Base-by-base conservation (phyloP, 177 flowering plant genomes). In the Vitis hybrid region DNA sequence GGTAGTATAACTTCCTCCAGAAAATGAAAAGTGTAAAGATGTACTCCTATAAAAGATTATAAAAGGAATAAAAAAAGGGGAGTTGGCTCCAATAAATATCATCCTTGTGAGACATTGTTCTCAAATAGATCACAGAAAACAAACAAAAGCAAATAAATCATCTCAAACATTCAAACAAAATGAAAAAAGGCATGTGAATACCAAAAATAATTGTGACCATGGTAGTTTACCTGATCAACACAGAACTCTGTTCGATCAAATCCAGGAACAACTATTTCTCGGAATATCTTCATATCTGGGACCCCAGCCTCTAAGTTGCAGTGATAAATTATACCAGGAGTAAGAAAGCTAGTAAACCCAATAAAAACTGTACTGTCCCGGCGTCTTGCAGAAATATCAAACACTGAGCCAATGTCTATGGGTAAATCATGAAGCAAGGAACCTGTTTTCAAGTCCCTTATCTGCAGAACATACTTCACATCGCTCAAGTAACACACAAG, bases 401-500 rank as follows among this genome's bases (percentile, higher is more conserved):
- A 24, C 59, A 96, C 92, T 13, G 93, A 65, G 52, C 99, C 98
- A 74, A 96, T 96, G 55, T 91, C 98, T 67, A 96, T 69, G 9
- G 99, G 97, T 75, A 96, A 82, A 52, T 78, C 69, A 81, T 94
- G 97, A 66, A 91, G 72, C 69, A 94, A 70, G 15, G 80, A 76
- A 50, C 98, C 99, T 5, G 90, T 84, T 78, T 86, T 77, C 84
- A 96, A 75, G 72, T 96, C 97, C 79, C 98, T 84, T 72, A 94
- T 65, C 79, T 96, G 98, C 72, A 94, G 65, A 73, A 91, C 85
- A 78, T 90, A 78, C 78, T 94, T 96, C 66, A 90, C 97, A 76
- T 96, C 98, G 15, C 97, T 90, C 87, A 94, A 80, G 81, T 96
- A 96, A 79, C 91, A 82, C 24, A 92, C 83, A 47, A 96, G 75